Evolutionary conservation across 176 grass and related monocot genomes (phyloP), one percentile per base, ranked within the genome.

Genomic region (Eleusine indica): DNA sequence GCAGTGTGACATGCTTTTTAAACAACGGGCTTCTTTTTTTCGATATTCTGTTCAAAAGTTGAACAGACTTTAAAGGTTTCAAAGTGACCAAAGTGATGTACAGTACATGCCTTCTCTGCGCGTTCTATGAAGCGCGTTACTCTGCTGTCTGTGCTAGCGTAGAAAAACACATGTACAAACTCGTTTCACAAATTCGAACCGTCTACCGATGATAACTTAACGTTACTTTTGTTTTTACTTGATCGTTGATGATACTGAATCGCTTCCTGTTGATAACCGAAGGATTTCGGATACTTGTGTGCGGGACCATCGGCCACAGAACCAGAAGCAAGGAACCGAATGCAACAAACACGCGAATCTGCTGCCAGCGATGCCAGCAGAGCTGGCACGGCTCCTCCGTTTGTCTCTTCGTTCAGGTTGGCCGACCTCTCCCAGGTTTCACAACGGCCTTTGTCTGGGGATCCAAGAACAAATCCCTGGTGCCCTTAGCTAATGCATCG

Each of bases 271-370:
- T 35, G 32, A 35, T 40, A 57, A 39, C 54, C 38, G 16, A 18
- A n/a, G 41, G 41, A 60, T 78, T 12, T 14, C 10, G 40, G 38
- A 4, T 1, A 3, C 4, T 19, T 67, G 35, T n/a, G 7, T 5
- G 66, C 38, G 40, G 40, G 68, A 44, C 42, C 69, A 19, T 29
- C 22, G 38, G 3, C 32, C 13, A 19, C 8, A 42, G 25, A 48
- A 66, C 42, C 42, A 6, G 47, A 18, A 43, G 80, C 69, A 35
- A 46, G 80, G 48, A 32, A 83, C 25, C 0, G 25, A 64, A 29
- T 2, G 57, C 61, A 64, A 14, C 25, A 64, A 66, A 83, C 57
- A 74, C 70, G 58, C 43, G 81, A 52, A 82, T 82, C 76, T 66
- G 61, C 42, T 42, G 76, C 61, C 76, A 32, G 52, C 39, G 69